Evolutionary conservation across 2,329 filamentous ascomycete species (phyloP), one percentile per base, ranked within the genome.

Genomic region (Emydomyces testavorans): DNA sequence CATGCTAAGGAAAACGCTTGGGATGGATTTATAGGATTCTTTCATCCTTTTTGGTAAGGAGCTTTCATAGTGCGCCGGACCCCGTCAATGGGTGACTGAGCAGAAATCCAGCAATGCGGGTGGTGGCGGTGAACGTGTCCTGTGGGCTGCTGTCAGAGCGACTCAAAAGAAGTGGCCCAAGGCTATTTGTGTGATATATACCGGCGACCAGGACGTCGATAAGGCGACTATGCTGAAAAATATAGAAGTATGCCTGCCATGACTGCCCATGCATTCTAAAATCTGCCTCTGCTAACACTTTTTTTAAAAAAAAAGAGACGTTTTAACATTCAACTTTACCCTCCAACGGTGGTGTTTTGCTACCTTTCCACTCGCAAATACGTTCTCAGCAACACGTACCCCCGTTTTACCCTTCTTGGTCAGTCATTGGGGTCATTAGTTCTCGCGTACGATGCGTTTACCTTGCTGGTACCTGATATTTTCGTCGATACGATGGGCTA

Each of bases 401-500:
- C 90, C 13, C 83, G 80, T 60, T 92, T 96, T 66, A 98, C 92
- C 0, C 78, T 98, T 3, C 73, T 94, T 2, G 89, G 90, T n/a
- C 92, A 98, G 65, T 94, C 87, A 2, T 61, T 96, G 2, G 92
- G 92, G 35, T 95, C 89, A 4, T 62, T 98, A 38, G 63, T 94
- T 23, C 74, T 98, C 46, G 89, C 85, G 21, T 92, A 86, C 74
- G 90, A 98, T 60, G 90, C 90, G 8, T 92, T 98, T 63, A 82
- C 79, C n/a, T 77, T 95, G 2, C 74, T 96, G 2, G 85, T 90
- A 0, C 92, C 92, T 0, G 92, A 98, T 63, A 77, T 96, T 45
- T 94, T 96, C 63, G 75, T 98, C 57, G 92, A 98, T 62, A 98
- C 92, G 1, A 95, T 98, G 89, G 92, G 92, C 53, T 98, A 95